phyloP scores from a whole-genome alignment of 257 asterid genomes.

The Ocimum tenuiflorum region DNA sequence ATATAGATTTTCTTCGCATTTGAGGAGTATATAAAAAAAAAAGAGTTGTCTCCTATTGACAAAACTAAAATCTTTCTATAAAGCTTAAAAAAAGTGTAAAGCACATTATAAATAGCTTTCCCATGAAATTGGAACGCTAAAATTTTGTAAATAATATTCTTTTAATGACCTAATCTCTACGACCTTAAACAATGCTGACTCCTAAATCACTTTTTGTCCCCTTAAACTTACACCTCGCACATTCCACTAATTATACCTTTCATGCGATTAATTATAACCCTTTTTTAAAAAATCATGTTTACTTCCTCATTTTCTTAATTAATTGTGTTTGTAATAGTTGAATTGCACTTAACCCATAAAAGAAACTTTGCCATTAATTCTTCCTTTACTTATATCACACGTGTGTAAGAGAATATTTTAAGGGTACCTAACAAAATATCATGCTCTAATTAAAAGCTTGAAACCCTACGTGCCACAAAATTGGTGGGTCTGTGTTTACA shows the following conservation, averaged over 20 bases:
- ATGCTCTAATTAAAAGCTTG: neutral
- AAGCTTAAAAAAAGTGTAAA: constrained; percentile 4
- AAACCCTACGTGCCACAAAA: no score
- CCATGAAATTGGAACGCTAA: constrained; percentile 25
- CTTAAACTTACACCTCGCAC: constrained; percentile 18
- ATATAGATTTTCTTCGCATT: no score
- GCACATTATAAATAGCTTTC: constrained; percentile 15
- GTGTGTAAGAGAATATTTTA: neutral
- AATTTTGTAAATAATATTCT: neutral
- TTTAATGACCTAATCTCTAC: neutral
- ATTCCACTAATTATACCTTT: neutral
- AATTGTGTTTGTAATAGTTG: neutral
- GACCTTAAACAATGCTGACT: constrained; percentile 17
- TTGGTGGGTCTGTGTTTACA: no score
- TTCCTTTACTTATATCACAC: neutral
- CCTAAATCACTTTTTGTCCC: constrained; percentile 22
- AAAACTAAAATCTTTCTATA: constrained; percentile 7
- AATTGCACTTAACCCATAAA: neutral
- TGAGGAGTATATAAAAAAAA: no score
- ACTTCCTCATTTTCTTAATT: neutral
- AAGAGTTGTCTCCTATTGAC: constrained; percentile 5
- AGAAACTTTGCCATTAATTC: constrained; percentile 1
- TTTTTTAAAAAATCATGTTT: neutral
- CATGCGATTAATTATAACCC: neutral
- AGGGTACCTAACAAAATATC: neutral